These are phyloP conservation scores for Saturnispora hagleri DNA, from an alignment of 805 yeast species.

Conservation along the genomic window DNA sequence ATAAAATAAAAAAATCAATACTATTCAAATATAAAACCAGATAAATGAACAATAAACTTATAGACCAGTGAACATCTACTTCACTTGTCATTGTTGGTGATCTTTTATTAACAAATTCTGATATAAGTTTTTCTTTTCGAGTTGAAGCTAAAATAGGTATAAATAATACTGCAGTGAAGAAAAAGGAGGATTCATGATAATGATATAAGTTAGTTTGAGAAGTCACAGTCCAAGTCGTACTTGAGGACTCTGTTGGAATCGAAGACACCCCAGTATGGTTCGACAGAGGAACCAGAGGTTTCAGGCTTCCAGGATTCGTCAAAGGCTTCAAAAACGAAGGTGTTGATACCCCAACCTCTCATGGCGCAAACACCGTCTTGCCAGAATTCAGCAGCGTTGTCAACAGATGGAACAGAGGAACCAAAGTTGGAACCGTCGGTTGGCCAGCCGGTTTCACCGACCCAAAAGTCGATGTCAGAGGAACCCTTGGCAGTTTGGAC, in stretches of 20 bases:
- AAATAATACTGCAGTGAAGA: not conserved
- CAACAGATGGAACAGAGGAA: slow-evolving; percentile 54
- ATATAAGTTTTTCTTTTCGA: not conserved
- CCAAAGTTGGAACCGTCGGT: slow-evolving; percentile 71
- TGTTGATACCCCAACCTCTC: slow-evolving; percentile 94
- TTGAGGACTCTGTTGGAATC: slow-evolving; percentile 39
- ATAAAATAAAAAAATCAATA: not conserved
- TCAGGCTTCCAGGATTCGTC: slow-evolving; percentile 96
- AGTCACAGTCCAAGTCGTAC: slow-evolving; percentile 39
- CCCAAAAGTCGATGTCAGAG: slow-evolving; percentile 83
- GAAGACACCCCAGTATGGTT: slow-evolving; percentile 93
- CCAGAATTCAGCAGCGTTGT: slow-evolving; percentile 77
- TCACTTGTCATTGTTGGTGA: not conserved
- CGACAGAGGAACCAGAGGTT: slow-evolving; percentile 80
- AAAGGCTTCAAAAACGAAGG: slow-evolving; percentile 86
- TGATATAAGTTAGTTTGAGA: slow-evolving; percentile 12
- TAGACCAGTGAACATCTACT: not conserved
- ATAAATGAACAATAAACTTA: not conserved
- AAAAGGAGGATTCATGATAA: not conserved
- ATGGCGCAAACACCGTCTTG: slow-evolving; percentile 83
- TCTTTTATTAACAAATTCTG: not conserved
- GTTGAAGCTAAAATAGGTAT: not conserved
- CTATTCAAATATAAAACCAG: not conserved
- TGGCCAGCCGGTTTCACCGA: slow-evolving; percentile 98
- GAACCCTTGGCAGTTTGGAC: slow-evolving; percentile 82